phyloP scores from a whole-genome alignment of 116 monocot genomes.

The Phalaenopsis hybrid region DNA sequence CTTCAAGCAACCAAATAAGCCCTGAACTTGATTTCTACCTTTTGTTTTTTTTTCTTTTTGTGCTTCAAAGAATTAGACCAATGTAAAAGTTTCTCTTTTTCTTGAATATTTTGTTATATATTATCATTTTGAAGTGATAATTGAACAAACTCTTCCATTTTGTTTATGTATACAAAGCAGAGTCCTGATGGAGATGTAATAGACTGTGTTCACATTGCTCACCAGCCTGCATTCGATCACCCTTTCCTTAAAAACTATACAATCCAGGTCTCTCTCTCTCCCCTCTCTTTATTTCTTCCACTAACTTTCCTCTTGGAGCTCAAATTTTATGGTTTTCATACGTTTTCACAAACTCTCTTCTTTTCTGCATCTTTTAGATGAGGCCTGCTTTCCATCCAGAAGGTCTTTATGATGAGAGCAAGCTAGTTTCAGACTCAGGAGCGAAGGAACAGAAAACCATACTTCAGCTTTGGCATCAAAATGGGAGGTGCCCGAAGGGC shows the following conservation, averaged over 20 bases:
- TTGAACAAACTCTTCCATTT: background rate
- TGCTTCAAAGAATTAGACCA: background rate
- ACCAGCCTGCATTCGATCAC: slow-evolving; percentile 20
- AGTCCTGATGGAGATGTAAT: slow-evolving; percentile 18
- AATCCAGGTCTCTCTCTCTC: slow-evolving; percentile 1
- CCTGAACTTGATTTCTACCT: background rate
- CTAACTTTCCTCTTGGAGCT: background rate
- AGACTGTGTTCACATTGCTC: slow-evolving; percentile 18
- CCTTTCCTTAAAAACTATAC: slow-evolving; percentile 12
- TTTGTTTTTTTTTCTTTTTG: background rate
- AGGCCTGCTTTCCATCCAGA: slow-evolving; percentile 29
- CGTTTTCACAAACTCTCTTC: background rate
- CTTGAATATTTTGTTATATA: background rate
- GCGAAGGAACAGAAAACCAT: slow-evolving; percentile 3
- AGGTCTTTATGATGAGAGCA: slow-evolving; percentile 5
- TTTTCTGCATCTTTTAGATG: slow-evolving; percentile 11
- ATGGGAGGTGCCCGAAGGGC: slow-evolving; percentile 13
- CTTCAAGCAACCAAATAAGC: background rate
- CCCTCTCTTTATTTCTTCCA: background rate
- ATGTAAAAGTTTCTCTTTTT: background rate
- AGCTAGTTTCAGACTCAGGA: background rate
- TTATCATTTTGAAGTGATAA: background rate
- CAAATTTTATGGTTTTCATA: background rate
- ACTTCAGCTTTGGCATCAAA: slow-evolving; percentile 26
- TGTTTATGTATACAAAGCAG: slow-evolving; percentile 1